Conservation (phyloP, 2,329 filamentous ascomycete species). For the Mycosphaerelloides madeirae region DNA sequence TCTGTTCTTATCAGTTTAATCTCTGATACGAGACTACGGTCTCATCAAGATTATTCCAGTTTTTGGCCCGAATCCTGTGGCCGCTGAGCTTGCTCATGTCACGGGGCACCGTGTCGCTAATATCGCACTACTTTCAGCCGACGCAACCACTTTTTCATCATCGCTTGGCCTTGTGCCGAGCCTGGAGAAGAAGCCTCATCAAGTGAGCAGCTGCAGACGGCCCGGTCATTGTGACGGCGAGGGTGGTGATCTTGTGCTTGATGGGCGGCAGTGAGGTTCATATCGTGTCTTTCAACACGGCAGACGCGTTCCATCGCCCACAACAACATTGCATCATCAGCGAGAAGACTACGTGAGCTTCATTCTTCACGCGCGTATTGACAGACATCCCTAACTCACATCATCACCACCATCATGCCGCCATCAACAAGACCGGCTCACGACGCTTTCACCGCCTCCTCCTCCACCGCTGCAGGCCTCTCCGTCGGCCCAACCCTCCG, state of each 20-base stretch:
- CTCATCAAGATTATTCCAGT: conserved; percentile 17
- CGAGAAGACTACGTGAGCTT: not conserved
- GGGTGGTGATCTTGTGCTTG: no score
- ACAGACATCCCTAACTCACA: no score
- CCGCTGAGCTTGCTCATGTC: conserved; percentile 15
- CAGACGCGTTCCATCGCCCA: not conserved
- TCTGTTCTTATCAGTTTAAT: conserved; percentile 20
- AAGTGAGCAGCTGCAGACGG: not conserved
- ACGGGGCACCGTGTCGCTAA: conserved; percentile 9
- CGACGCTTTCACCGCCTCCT: conserved; percentile 23
- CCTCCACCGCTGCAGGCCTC: no score
- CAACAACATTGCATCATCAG: not conserved
- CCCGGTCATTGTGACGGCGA: not conserved
- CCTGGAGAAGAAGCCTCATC: conserved; percentile 13
- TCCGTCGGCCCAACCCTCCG: conserved; percentile 12
- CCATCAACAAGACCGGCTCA: not conserved
- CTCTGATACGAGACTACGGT: conserved; percentile 17
- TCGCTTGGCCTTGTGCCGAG: conserved; percentile 1
- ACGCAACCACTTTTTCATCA: conserved; percentile 15
- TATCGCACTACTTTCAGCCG: conserved; percentile 11
- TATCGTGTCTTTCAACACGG: no score
- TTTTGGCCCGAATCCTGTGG: conserved; percentile 11
- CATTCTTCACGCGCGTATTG: conserved; percentile 14
- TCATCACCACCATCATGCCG: not conserved
- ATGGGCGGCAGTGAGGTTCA: no score